Conservation (phyloP, 2,329 filamentous ascomycete species). For the Cytospora schulzeri region DNA sequence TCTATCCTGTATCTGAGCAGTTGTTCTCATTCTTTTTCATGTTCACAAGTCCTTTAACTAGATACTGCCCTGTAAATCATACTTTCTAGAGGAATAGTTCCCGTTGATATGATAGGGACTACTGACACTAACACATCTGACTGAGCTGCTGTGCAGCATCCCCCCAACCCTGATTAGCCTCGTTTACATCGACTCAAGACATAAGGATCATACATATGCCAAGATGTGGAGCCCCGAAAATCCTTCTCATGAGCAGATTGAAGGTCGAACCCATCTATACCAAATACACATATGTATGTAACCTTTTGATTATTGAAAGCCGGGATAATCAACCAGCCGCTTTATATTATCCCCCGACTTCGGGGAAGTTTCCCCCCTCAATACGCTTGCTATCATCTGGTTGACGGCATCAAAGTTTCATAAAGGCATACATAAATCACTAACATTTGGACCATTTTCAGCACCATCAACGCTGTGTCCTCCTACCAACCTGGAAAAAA, state of each 20-base stretch:
- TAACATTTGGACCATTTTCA: not conserved
- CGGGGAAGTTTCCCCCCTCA: too few species aligned
- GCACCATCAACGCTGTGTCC: not conserved
- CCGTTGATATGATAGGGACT: too few species aligned
- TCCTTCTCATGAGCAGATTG: not conserved
- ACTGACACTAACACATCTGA: too few species aligned
- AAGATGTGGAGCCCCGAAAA: not conserved
- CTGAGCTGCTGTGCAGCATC: not conserved
- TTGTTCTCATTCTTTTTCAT: too few species aligned
- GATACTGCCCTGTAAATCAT: too few species aligned
- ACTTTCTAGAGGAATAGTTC: too few species aligned
- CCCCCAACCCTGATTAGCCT: not conserved
- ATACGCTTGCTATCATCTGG: not conserved
- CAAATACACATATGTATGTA: too few species aligned
- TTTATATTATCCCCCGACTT: not conserved
- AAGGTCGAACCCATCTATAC: not conserved
- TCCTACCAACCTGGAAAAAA: too few species aligned
- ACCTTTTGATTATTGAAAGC: not conserved
- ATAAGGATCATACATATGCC: not conserved
- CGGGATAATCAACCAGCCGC: not conserved
- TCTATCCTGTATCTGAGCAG: too few species aligned
- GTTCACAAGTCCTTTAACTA: too few species aligned
- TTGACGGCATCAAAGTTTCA: not conserved
- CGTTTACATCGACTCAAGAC: not conserved
- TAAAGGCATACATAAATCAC: not conserved